Conservation (phyloP, 2,329 filamentous ascomycete species). For the Botrytis elliptica region DNA sequence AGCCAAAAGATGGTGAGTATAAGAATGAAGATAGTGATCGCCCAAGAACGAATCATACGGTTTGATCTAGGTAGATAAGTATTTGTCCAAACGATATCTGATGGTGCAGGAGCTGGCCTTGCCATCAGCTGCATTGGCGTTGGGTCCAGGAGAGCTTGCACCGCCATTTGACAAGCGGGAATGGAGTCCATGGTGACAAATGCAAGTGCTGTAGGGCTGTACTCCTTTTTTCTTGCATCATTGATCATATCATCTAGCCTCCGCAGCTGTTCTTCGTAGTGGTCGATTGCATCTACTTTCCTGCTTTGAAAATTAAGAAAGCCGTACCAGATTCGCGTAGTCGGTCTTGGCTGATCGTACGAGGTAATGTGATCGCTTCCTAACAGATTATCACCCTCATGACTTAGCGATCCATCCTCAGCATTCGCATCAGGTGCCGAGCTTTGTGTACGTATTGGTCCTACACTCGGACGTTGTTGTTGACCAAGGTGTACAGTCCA, state of each 20-base stretch:
- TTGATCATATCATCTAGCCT: constrained; percentile 73
- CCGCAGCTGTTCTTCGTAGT: constrained; percentile 84
- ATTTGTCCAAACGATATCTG: constrained; percentile 93
- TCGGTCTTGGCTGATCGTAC: constrained; percentile 58
- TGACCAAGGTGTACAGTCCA: constrained; percentile 77
- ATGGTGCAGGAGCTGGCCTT: constrained; percentile 80
- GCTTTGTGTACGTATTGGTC: constrained; percentile 42
- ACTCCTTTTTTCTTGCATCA: constrained; percentile 70
- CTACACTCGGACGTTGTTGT: constrained; percentile 6
- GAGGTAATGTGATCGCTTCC: constrained; percentile 42
- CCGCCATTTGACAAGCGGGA: constrained; percentile 88
- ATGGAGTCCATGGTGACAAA: constrained; percentile 98
- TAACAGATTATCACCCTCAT: constrained; percentile 61
- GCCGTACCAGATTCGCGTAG: constrained; percentile 74
- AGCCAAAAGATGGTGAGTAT: constrained; percentile 88
- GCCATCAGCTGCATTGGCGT: constrained; percentile 82
- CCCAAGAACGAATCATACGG: constrained; percentile 77
- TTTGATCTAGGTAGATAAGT: constrained; percentile 76
- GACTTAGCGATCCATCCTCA: constrained; percentile 46
- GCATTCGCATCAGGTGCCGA: constrained; percentile 45
- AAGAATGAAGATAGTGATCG: constrained; percentile 78
- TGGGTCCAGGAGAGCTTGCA: constrained; percentile 90
- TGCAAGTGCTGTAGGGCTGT: constrained; percentile 75
- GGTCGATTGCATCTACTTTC: constrained; percentile 86
- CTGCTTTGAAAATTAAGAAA: constrained; percentile 68